Base-by-base conservation (phyloP, 805 yeast genomes). In the Cyberlindnera amylophila region DNA sequence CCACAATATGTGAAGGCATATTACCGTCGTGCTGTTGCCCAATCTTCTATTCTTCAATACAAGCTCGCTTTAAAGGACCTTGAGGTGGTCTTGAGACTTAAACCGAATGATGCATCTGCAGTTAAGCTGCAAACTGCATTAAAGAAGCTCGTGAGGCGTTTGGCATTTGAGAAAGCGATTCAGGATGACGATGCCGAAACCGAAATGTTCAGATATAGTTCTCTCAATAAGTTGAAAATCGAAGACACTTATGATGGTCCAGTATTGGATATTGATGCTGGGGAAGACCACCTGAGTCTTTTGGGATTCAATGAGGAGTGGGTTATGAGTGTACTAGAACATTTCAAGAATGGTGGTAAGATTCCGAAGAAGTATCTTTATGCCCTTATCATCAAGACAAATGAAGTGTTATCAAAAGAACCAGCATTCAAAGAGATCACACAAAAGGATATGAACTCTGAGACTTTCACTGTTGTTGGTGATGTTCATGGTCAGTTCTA, bases 401-500 rank as follows among this genome's bases (percentile, higher is more conserved):
- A 81, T 58, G 73, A 77, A 44, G 48, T 88, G 13, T 76, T 90
- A 52, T 67, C 65, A 43, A 49, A 67, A 3, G 97, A 91, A 59
- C 75, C 81, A 7, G 72, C 96, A 1, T 68, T 90, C 71, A 84
- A 82, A 28, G 98, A 90, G 57, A 59, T 91, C 31, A 67, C 69
- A 46, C 66, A 51, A 47, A 43, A 19, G 17, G 38, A 23, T n/a
- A 44, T 42, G 38, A 17, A 32, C 21, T 41, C 43, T 29, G 34
- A 15, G 10, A 32, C 52, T 46, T 71, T 91, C 36, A 87, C 97
- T 1, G 86, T 93, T 9, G 93, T 96, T 53, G 99, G 99, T 52
- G 99, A 93, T 63, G 91, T 97, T 0, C 99, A 93, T 62, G 99
- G 99, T 32, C 99, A 93, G 65, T 89, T 85, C 61, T 91, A 77